A percentile compares a stretch with the other conserved stretches of the same genome.
Evolutionary conservation across 805 yeast species (phyloP).

Genomic region (Nakazawaea laoshanensis): DNA sequence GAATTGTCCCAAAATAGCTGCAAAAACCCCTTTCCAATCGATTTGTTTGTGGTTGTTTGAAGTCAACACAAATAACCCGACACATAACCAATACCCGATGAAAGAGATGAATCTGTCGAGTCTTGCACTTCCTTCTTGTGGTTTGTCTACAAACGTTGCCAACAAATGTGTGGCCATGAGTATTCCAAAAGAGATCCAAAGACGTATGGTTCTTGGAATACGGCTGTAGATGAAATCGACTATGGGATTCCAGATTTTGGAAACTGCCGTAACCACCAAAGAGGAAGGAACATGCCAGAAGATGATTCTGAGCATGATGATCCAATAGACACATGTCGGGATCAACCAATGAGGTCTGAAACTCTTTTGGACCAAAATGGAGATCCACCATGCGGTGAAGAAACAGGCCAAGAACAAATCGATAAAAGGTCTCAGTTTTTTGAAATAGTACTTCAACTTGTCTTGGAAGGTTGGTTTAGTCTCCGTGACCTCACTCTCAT

Average conservation of each 20-base stretch:
- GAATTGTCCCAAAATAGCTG: conserved; percentile 52
- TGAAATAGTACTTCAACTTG: background rate
- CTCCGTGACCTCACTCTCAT: background rate
- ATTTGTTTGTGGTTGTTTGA: conserved; percentile 36
- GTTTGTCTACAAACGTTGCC: conserved; percentile 45
- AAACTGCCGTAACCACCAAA: conserved; percentile 14
- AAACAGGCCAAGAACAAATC: conserved; percentile 17
- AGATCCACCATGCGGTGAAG: conserved; percentile 33
- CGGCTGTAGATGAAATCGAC: conserved; percentile 26
- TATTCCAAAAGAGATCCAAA: conserved; percentile 35
- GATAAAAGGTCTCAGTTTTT: conserved; percentile 4
- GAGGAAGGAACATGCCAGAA: conserved; percentile 28
- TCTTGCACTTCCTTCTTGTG: conserved; percentile 37
- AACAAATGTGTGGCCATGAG: conserved; percentile 39
- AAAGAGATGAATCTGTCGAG: conserved; percentile 51
- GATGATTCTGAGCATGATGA: conserved; percentile 32
- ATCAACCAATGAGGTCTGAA: conserved; percentile 38
- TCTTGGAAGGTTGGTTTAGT: background rate
- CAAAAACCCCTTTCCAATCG: conserved; percentile 52
- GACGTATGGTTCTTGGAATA: conserved; percentile 30
- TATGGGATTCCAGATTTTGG: conserved; percentile 21
- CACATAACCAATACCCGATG: conserved; percentile 42
- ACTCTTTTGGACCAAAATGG: conserved; percentile 30
- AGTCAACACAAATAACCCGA: conserved; percentile 33
- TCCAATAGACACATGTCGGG: conserved; percentile 33